Base-by-base conservation (phyloP, 768 basidiomycete genomes). In the Chlorophyllum brunneum region DNA sequence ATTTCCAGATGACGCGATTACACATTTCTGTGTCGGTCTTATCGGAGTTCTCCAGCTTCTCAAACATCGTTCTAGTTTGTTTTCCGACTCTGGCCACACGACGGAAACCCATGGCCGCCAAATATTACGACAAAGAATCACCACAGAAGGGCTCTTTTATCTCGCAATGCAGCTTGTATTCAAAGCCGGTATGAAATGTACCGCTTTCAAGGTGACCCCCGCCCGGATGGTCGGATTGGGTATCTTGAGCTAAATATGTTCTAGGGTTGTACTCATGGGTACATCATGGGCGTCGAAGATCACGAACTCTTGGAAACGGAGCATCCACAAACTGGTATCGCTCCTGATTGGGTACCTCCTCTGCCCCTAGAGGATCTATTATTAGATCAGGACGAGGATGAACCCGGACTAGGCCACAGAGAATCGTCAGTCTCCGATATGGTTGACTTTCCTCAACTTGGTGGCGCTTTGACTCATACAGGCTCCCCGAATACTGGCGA, bases 91-190 rank as follows among this genome's bases (percentile, higher is more conserved):
- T 6, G 34, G 43, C 31, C 41, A 22, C 24, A 30, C 31, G 23
- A 24, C 4, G 30, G 20, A 45, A 51, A 33, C 9, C 22, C 23
- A 31, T 41, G 37, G 27, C 24, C 38, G 45, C 22, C 23, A 27
- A 34, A 40, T 4, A 7, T 34, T 30, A 18, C 30, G n/a, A 16
- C 24, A 18, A n/a, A 13, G 8, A 23, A 8, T 23, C 3, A 22
- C 18, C 20, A 42, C 52, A 6, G 68, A 74, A 58, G 65, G 67
- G 31, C 67, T 67, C 16, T 58, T 83, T 34, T 68, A 59, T 55
- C 60, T 73, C 36, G 65, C 70, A 16, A 60, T 82, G 66, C 75
- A 78, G 51, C 65, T 66, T 37, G 58, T 79, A 23, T 80, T 75
- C 56, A 68, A 71, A 48, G 52, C 58, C 44, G 70, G 72, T 8